These are phyloP conservation scores for Bacterosira constricta DNA, from an alignment of 108 stramenopile species.

Conservation along the genomic window DNA sequence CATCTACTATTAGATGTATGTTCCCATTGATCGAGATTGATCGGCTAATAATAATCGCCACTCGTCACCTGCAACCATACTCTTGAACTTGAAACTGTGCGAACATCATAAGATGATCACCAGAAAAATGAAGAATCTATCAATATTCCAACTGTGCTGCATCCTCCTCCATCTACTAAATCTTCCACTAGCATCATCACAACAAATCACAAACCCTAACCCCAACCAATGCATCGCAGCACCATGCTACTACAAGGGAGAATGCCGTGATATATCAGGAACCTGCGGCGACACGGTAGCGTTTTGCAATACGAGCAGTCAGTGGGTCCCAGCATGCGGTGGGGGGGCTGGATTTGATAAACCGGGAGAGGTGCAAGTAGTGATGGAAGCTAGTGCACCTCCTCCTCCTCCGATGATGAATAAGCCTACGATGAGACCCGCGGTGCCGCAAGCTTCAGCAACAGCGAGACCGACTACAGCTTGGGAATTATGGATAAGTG, in stretches of 20 bases:
- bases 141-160: neutral
- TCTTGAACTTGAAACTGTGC: neutral
- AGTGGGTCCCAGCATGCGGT: constrained; percentile 16
- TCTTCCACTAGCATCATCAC: neutral
- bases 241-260: neutral
- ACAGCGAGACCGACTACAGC: neutral
- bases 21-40: too few relatives aligned
- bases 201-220: neutral
- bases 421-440: neutral
- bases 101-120: neutral
- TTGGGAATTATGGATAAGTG: neutral
- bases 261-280: constrained; percentile 4
- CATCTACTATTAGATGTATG: too few relatives aligned
- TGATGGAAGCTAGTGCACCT: neutral
- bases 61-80: too few relatives aligned
- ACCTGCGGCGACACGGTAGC: constrained; percentile 7
- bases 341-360: constrained; percentile 3
- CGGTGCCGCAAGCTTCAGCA: neutral
- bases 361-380: neutral
- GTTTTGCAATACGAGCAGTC: constrained; percentile 7
- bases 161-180: neutral
- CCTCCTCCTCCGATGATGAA: neutral
- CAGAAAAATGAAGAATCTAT: neutral
- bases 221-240: neutral
- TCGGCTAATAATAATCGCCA: too few relatives aligned